Conservation (phyloP, 2,329 filamentous ascomycete genomes). For the Penicillium frequentans region DNA sequence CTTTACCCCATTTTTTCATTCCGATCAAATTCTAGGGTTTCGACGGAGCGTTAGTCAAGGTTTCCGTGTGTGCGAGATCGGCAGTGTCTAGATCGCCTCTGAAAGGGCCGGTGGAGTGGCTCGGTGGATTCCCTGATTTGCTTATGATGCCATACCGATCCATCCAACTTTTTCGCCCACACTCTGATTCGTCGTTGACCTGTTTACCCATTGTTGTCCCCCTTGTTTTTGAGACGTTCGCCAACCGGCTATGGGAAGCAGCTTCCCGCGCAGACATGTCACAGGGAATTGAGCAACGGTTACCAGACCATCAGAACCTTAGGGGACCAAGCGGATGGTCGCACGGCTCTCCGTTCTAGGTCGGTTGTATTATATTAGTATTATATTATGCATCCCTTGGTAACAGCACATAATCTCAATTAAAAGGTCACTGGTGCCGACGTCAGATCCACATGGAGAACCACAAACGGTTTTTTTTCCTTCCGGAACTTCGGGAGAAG, state of each 20-base stretch:
- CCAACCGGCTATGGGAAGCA: not conserved
- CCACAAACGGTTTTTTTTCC: not conserved
- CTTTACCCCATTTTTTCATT: not conserved
- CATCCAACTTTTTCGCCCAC: not conserved
- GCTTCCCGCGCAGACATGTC: not conserved
- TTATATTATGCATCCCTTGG: too few relatives aligned
- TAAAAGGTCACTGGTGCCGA: conserved; percentile 3
- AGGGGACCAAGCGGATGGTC: not conserved
- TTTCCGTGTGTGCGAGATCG: conserved; percentile 14
- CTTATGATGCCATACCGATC: conserved; percentile 18
- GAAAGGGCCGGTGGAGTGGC: conserved; percentile 4
- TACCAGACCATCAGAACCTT: not conserved
- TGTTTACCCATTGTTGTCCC: not conserved
- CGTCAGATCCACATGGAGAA: conserved; percentile 30
- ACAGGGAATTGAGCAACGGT: not conserved
- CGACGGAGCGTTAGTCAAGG: not conserved
- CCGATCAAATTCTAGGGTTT: not conserved
- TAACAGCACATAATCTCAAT: not conserved
- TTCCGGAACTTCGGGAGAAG: conserved; percentile 2
- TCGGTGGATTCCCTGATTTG: not conserved
- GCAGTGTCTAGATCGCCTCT: conserved; percentile 17
- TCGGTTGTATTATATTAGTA: not conserved
- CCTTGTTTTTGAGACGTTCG: not conserved
- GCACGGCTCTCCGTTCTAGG: not conserved
- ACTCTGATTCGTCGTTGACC: not conserved